phyloP scores from a whole-genome alignment of 257 asterid genomes.

The Leonotis leonurus region DNA sequence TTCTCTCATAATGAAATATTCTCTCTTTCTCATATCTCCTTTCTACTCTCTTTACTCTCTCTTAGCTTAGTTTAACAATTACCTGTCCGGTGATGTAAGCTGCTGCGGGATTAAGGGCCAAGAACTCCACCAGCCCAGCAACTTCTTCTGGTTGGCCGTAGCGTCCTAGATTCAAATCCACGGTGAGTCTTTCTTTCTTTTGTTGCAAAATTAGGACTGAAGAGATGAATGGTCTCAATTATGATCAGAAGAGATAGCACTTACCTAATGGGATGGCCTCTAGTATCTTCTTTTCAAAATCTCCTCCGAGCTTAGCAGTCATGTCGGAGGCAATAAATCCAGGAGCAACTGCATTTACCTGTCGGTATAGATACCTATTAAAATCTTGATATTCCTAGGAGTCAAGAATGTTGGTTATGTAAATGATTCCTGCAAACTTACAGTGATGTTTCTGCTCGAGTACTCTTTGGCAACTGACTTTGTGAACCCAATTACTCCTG shows the following conservation, averaged over 20 bases:
- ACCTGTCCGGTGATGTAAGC: constrained; percentile 94
- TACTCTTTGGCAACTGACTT: constrained; percentile 93
- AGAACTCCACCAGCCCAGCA: constrained; percentile 45
- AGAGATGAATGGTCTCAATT: neutral
- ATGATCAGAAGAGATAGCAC: neutral
- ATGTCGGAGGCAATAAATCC: constrained; percentile 94
- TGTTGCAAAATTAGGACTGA: neutral
- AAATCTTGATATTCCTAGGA: neutral
- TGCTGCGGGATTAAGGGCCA: constrained; percentile 60
- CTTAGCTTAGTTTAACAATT: no score
- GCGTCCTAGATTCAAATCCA: constrained; percentile 33
- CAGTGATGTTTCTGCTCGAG: constrained; percentile 74
- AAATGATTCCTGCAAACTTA: constrained; percentile 21
- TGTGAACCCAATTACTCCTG: constrained; percentile 91
- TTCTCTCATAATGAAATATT: no score
- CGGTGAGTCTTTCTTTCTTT: neutral
- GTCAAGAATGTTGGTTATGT: neutral
- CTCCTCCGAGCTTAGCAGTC: constrained; percentile 66
- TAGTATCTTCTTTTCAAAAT: neutral
- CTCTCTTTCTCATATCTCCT: no score
- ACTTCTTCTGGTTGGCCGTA: constrained; percentile 54
- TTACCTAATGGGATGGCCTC: constrained; percentile 70
- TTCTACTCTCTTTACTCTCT: no score
- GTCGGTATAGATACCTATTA: neutral
- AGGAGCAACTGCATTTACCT: constrained; percentile 43